These are phyloP conservation scores for Nemania diffusa DNA, from an alignment of 2,329 filamentous ascomycete species.

Conservation along the genomic window DNA sequence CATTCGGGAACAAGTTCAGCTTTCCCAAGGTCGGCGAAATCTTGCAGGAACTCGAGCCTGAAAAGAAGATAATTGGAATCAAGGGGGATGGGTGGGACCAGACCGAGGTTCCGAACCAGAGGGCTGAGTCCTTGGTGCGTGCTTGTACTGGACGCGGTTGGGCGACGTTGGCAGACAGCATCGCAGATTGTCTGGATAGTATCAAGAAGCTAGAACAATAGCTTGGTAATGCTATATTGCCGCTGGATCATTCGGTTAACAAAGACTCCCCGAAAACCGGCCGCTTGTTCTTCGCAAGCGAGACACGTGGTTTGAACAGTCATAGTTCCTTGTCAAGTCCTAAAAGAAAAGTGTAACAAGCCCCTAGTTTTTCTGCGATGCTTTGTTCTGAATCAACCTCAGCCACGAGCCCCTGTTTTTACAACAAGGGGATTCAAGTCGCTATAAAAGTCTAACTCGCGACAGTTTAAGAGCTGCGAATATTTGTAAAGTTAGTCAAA, in stretches of 20 bases:
- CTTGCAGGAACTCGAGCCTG: conserved; percentile 45
- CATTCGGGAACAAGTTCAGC: conserved; percentile 48
- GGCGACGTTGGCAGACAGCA: conserved; percentile 48
- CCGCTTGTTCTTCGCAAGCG: background rate
- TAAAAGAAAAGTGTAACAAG: background rate
- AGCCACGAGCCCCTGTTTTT: background rate
- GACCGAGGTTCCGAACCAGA: conserved; percentile 47
- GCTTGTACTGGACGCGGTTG: conserved; percentile 45
- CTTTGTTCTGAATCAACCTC: background rate
- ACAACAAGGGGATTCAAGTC: background rate
- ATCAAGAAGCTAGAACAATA: conserved; percentile 26
- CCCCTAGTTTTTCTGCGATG: background rate
- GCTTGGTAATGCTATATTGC: background rate
- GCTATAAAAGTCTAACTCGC: background rate
- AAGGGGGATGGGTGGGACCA: conserved; percentile 46
- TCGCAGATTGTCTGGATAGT: conserved; percentile 42
- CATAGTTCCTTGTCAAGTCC: background rate
- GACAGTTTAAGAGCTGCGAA: too few species aligned
- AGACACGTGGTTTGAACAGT: background rate
- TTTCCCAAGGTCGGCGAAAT: conserved; percentile 47
- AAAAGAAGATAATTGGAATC: conserved; percentile 40
- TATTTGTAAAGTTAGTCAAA: background rate
- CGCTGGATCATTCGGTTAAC: background rate
- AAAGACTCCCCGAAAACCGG: background rate
- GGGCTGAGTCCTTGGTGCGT: conserved; percentile 43